These are phyloP conservation scores for Lithospermum erythrorhizon DNA, from an alignment of 257 asterid species.

Conservation along the genomic window DNA sequence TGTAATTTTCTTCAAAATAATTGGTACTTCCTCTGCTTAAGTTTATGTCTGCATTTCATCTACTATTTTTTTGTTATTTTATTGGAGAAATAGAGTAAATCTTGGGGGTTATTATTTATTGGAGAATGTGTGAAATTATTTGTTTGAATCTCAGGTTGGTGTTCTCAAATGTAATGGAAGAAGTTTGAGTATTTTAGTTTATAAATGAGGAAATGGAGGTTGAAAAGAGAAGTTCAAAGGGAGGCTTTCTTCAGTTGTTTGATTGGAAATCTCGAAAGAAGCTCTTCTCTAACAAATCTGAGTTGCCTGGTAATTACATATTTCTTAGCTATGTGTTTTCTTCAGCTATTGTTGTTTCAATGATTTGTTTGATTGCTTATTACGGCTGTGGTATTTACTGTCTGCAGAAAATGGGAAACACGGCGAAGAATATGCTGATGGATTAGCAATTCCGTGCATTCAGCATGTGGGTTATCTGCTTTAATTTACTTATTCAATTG, in stretches of 20 bases:
- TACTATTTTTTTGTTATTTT: background rate
- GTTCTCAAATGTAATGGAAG: conserved; percentile 15
- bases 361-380: conserved; percentile 5
- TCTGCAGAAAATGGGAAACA: conserved; percentile 51
- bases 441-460: conserved; percentile 30
- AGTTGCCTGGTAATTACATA: conserved; percentile 16
- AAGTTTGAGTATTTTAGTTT: conserved; percentile 6
- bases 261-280: conserved; percentile 97
- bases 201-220: conserved; percentile 55
- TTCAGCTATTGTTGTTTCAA: conserved; percentile 9
- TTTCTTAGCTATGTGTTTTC: background rate
- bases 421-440: conserved; percentile 43
- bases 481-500: conserved; percentile 7
- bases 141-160: conserved; percentile 20
- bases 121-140: conserved; percentile 2
- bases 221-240: conserved; percentile 67
- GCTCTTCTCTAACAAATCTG: conserved; percentile 75
- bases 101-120: background rate
- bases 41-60: background rate
- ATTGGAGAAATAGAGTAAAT: too few species aligned
- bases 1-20: too few species aligned
- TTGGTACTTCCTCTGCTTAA: background rate
- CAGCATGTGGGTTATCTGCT: conserved; percentile 43
- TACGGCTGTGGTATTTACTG: conserved; percentile 2
- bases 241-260: conserved; percentile 86